Percentiles rank a stretch among this genome's conserved stretches.
Conservation (phyloP, 2,329 filamentous ascomycete species). For the Sporothrix pallida region DNA sequence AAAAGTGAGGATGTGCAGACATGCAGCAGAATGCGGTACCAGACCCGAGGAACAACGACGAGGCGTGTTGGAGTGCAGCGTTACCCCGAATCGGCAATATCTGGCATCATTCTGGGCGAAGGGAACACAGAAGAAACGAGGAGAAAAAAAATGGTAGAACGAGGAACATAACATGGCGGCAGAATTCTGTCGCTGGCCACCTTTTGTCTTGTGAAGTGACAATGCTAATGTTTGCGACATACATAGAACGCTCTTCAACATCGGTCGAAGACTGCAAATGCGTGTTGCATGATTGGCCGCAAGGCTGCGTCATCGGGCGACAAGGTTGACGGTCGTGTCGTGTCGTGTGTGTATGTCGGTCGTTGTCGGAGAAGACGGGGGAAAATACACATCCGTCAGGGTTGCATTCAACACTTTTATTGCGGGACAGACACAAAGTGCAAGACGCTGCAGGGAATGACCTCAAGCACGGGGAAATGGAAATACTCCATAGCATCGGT, state of each 20-base stretch:
- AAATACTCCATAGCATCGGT: slow-evolving; percentile 1
- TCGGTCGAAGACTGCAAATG: slow-evolving; percentile 34
- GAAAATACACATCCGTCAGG: slow-evolving; percentile 4
- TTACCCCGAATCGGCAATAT: slow-evolving; percentile 3
- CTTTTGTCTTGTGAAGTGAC: neutral
- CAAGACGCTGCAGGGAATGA: neutral
- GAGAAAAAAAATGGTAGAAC: neutral
- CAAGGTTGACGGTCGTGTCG: neutral
- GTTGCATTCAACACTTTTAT: neutral
- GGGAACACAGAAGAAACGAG: neutral
- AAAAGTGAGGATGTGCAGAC: neutral
- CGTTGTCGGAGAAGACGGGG: neutral
- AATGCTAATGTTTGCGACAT: neutral
- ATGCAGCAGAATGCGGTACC: neutral
- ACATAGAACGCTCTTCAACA: neutral
- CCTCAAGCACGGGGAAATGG: slow-evolving; percentile 10
- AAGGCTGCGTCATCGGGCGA: neutral
- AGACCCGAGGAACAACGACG: neutral
- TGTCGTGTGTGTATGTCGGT: neutral
- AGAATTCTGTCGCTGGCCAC: no score
- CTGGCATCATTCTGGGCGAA: neutral
- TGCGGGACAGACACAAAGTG: neutral
- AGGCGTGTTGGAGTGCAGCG: slow-evolving; percentile 4
- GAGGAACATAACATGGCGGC: no score
- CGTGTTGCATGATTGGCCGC: slow-evolving; percentile 17